phyloP scores from a whole-genome alignment of 2,329 filamentous ascomycete genomes.

The Claviceps purpurea region DNA sequence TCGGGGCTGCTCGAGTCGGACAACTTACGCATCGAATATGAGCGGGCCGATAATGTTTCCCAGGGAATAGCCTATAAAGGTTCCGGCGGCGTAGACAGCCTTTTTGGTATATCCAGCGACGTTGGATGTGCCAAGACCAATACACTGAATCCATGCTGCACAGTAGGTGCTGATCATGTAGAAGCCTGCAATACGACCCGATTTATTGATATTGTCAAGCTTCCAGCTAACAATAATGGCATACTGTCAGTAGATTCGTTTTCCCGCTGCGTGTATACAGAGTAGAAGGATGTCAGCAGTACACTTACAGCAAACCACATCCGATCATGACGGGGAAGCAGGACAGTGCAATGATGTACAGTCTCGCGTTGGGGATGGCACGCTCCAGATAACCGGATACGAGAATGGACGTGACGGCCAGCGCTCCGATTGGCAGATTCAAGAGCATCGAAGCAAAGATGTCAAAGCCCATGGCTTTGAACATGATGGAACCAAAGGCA shows the following conservation, averaged over 20 bases:
- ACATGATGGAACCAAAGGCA: constrained; percentile 19
- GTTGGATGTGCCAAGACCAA: constrained; percentile 19
- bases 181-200: constrained; percentile 16
- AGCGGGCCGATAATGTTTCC: constrained; percentile 21
- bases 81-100: constrained; percentile 9
- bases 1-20: background rate
- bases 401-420: constrained; percentile 18
- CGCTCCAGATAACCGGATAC: constrained; percentile 17
- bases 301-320: constrained; percentile 15
- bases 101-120: constrained; percentile 21
- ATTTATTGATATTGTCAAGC: constrained; percentile 9
- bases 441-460: constrained; percentile 19
- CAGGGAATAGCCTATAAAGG: constrained; percentile 20
- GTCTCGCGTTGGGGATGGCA: constrained; percentile 12
- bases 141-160: constrained; percentile 17
- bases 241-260: background rate
- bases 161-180: constrained; percentile 19
- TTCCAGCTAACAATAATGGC: constrained; percentile 9
- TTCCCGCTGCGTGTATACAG: background rate
- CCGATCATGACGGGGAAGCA: constrained; percentile 17
- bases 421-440: constrained; percentile 10
- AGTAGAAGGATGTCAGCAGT: background rate
- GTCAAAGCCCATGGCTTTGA: constrained; percentile 22
- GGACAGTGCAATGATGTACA: constrained; percentile 14
- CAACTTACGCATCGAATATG: constrained; percentile 17